These are phyloP conservation scores for Dalbergia cultrata DNA, from an alignment of 306 rosid genomes.

Conservation along the genomic window DNA sequence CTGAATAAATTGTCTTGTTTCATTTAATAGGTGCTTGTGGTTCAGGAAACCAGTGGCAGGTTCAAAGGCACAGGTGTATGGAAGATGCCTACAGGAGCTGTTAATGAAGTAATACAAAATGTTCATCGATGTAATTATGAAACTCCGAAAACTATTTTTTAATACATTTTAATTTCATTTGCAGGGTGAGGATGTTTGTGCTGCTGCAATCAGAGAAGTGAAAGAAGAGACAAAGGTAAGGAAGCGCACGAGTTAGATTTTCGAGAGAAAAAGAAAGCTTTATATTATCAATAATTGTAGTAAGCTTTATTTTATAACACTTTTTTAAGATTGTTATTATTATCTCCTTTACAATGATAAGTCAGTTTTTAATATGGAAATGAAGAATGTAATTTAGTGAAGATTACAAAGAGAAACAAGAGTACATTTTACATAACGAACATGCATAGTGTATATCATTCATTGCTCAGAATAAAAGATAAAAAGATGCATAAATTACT, in stretches of 20 bases:
- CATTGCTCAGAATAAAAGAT: too few relatives aligned
- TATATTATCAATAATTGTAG: too few relatives aligned
- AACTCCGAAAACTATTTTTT: neutral
- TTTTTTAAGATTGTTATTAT: too few relatives aligned
- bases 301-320: too few relatives aligned
- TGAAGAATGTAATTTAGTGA: too few relatives aligned
- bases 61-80: conserved; percentile 73
- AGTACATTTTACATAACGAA: too few relatives aligned
- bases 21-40: conserved; percentile 75
- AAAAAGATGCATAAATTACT: too few relatives aligned
- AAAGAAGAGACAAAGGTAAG: conserved; percentile 98
- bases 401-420: too few relatives aligned
- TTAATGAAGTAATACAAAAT: conserved; percentile 58
- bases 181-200: conserved; percentile 83
- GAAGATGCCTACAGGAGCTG: conserved; percentile 88
- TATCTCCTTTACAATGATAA: too few relatives aligned
- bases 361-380: too few relatives aligned
- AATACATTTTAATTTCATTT: conserved; percentile 15
- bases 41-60: conserved; percentile 77
- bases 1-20: conserved; percentile 39
- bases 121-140: neutral
- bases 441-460: too few relatives aligned
- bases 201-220: conserved; percentile 85
- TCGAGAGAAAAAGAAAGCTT: neutral
- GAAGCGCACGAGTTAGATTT: neutral